These are phyloP conservation scores for Sarcocystis neurona DNA, from an alignment of 169 alveolate genomes.

Conservation along the genomic window DNA sequence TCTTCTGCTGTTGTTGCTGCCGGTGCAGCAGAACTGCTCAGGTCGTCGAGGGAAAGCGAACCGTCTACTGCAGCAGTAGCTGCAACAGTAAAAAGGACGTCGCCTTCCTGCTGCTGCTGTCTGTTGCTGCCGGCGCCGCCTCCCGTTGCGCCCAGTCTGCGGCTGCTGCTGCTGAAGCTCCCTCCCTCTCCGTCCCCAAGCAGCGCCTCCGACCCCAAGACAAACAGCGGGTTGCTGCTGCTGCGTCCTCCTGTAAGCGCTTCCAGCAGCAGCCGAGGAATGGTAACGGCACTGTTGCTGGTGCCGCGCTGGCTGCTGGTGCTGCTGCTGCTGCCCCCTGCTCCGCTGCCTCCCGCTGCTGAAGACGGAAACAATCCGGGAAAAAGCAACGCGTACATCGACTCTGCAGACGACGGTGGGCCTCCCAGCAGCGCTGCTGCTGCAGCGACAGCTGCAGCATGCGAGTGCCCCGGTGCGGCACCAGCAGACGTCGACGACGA, in stretches of 20 bases:
- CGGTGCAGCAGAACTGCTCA: not conserved
- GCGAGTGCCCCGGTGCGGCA: not conserved
- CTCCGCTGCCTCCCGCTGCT: slow-evolving; percentile 1
- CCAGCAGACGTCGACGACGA: not conserved
- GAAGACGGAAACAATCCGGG: not conserved
- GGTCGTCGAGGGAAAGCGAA: slow-evolving; percentile 11
- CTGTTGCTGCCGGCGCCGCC: not conserved
- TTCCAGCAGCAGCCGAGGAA: not conserved
- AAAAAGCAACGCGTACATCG: not conserved
- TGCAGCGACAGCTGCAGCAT: slow-evolving; percentile 28
- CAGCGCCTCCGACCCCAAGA: not conserved
- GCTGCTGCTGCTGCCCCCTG: slow-evolving; percentile 9
- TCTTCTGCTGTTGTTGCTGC: not conserved
- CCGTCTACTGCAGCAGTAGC: not conserved
- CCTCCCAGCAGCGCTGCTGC: slow-evolving; percentile 30
- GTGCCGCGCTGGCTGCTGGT: not conserved
- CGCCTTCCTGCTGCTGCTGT: not conserved
- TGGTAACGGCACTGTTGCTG: not conserved
- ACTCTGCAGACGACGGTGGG: not conserved
- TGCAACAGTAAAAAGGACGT: slow-evolving; percentile 6
- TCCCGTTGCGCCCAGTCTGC: no score
- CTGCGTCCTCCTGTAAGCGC: not conserved
- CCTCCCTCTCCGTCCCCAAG: slow-evolving; percentile 7
- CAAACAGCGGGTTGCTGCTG: not conserved
- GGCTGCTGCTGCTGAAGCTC: not conserved